A percentile compares a stretch with the other conserved stretches of the same genome.
Evolutionary conservation across 1,139 yeast species (phyloP).

Genomic region (Casaregolazyma suthepensis): DNA sequence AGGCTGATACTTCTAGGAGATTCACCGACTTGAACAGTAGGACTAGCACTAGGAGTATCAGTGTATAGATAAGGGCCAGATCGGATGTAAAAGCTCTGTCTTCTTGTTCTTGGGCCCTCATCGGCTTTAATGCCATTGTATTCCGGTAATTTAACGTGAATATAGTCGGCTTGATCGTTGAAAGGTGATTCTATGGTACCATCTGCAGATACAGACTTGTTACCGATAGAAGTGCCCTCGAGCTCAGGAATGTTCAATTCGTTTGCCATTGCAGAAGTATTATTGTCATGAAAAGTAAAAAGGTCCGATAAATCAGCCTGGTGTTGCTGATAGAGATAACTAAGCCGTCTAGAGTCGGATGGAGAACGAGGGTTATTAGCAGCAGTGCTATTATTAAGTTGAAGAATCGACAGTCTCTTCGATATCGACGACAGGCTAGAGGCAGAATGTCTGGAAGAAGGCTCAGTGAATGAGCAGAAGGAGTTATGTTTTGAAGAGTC

Average conservation of each 20-base stretch:
- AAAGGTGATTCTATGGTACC: background rate
- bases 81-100: constrained; percentile 20
- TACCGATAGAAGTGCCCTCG: constrained; percentile 5
- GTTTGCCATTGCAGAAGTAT: background rate
- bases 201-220: constrained; percentile 4
- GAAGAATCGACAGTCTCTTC: background rate
- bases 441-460: constrained; percentile 8
- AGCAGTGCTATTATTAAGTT: background rate
- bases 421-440: background rate
- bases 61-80: constrained; percentile 16
- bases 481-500: constrained; percentile 8
- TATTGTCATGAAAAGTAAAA: background rate
- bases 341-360: background rate
- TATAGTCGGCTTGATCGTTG: background rate
- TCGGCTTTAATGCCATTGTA: background rate
- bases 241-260: constrained; percentile 9
- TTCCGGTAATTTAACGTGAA: background rate
- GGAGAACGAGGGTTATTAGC: background rate
- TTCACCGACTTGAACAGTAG: background rate
- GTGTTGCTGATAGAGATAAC: background rate
- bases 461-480: constrained; percentile 6
- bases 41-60: constrained; percentile 5
- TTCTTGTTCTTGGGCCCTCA: constrained; percentile 11
- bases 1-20: constrained; percentile 20
- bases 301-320: background rate